These are phyloP conservation scores for Pyracantha coccinea DNA, from an alignment of 331 rosid genomes.

Conservation along the genomic window DNA sequence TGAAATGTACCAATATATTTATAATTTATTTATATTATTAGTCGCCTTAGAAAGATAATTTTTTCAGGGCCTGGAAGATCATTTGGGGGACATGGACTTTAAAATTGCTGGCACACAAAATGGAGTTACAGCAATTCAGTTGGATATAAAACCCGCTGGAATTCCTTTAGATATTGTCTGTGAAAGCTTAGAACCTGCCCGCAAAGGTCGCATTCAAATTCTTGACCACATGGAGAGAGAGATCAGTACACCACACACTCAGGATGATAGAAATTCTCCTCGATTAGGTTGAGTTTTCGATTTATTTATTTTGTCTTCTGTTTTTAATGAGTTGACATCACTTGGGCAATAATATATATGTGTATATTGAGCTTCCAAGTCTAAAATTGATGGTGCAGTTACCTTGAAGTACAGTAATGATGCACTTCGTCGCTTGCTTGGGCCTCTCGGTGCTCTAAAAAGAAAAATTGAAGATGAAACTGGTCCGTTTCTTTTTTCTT, in stretches of 20 bases:
- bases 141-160: constrained; percentile 98
- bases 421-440: constrained; percentile 70
- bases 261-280: constrained; percentile 47
- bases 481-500: constrained; percentile 34
- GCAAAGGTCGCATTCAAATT: constrained; percentile 77
- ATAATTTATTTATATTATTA: background rate
- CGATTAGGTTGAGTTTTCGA: constrained; percentile 50
- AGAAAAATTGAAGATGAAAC: constrained; percentile 83
- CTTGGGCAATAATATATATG: background rate
- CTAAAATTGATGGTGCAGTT: constrained; percentile 44
- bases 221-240: constrained; percentile 85
- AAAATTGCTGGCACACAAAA: constrained; percentile 82
- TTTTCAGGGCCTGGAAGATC: constrained; percentile 93
- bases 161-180: constrained; percentile 88
- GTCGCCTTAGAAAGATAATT: constrained; percentile 1
- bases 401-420: constrained; percentile 82
- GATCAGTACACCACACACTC: constrained; percentile 56
- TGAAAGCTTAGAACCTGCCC: constrained; percentile 79
- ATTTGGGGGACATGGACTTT: constrained; percentile 97
- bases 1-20: background rate
- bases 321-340: constrained; percentile 8
- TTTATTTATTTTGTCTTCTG: background rate
- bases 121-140: constrained; percentile 87
- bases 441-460: constrained; percentile 81
- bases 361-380: constrained; percentile 11